Evolutionary conservation across 164 flowering plant species (phyloP).

Genomic region (Sextonia rubra): DNA sequence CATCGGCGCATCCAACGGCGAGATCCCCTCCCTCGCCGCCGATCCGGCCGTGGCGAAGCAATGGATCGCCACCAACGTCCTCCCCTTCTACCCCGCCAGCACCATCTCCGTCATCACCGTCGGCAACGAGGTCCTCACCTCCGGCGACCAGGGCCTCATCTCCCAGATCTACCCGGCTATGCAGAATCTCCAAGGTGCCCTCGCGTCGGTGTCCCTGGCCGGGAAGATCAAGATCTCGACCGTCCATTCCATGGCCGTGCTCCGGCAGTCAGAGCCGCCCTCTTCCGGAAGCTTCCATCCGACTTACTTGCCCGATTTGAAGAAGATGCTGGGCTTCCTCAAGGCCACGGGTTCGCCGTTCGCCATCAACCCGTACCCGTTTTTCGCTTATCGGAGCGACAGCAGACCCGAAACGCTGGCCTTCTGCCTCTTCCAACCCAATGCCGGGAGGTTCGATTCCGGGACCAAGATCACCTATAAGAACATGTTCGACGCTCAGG

Average conservation of each 20-base stretch:
- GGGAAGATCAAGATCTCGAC: constrained; percentile 84
- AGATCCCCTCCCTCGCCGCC: constrained; percentile 64
- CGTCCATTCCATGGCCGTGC: constrained; percentile 83
- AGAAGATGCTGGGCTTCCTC: constrained; percentile 52
- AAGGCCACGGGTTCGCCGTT: constrained; percentile 67
- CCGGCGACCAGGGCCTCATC: constrained; percentile 40
- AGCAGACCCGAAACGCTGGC: constrained; percentile 84
- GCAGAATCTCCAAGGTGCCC: constrained; percentile 71
- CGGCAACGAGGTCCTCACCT: constrained; percentile 78
- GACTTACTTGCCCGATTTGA: constrained; percentile 33
- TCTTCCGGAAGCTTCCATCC: constrained; percentile 62
- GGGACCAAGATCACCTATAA: constrained; percentile 65
- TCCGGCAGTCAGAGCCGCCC: constrained; percentile 79
- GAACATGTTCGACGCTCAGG: constrained; percentile 99
- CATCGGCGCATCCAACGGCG: constrained; percentile 72
- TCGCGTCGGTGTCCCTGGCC: constrained; percentile 43
- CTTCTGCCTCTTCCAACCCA: constrained; percentile 85
- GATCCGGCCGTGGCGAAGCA: constrained; percentile 65
- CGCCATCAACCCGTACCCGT: constrained; percentile 87
- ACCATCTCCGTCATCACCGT: constrained; percentile 64
- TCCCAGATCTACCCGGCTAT: constrained; percentile 70
- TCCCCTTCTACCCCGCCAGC: constrained; percentile 71
- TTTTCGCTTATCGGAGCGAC: constrained; percentile 88
- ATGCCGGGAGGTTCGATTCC: constrained; percentile 73
- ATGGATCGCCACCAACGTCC: constrained; percentile 73